Evolutionary conservation across 805 yeast species (phyloP).

Genomic region (Saturnispora kantuleensis): DNA sequence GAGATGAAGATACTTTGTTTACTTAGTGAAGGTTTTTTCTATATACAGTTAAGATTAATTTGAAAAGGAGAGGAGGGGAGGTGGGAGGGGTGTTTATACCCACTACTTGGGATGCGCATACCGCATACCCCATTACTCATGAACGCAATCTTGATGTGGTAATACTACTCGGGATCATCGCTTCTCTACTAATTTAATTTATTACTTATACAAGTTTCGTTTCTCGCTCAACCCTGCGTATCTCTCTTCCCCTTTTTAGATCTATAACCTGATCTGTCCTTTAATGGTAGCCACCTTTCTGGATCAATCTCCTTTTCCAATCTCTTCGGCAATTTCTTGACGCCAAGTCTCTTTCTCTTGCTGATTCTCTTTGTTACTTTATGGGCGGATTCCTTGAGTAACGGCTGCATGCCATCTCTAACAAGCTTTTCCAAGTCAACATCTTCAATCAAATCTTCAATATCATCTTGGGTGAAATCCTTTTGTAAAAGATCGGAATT

Average conservation of each 20-base stretch:
- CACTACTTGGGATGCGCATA: too few species aligned
- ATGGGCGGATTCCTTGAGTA: conserved; percentile 14
- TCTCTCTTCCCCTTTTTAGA: conserved; percentile 63
- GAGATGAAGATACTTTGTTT: conserved; percentile 95
- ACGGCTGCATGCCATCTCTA: conserved; percentile 21
- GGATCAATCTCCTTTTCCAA: conserved; percentile 34
- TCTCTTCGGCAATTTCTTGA: conserved; percentile 22
- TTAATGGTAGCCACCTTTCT: conserved; percentile 89
- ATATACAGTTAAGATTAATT: too few species aligned
- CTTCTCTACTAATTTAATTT: too few species aligned
- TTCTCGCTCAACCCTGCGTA: conserved; percentile 47
- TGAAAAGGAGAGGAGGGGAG: neutral
- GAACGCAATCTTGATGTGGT: too few species aligned
- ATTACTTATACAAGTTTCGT: neutral
- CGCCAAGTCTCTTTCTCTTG: conserved; percentile 12
- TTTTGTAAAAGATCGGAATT: conserved; percentile 13
- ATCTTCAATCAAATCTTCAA: conserved; percentile 22
- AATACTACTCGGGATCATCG: too few species aligned
- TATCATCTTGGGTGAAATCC: conserved; percentile 11
- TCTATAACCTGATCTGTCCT: conserved; percentile 74
- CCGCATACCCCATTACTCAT: too few species aligned
- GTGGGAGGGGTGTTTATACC: too few species aligned
- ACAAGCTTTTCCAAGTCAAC: conserved; percentile 26
- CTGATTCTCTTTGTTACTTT: neutral
- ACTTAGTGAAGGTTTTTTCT: conserved; percentile 34